Evolutionary conservation across 345 rosid species (phyloP), one percentile per base, ranked within the genome.

Genomic region (Murraya paniculata): DNA sequence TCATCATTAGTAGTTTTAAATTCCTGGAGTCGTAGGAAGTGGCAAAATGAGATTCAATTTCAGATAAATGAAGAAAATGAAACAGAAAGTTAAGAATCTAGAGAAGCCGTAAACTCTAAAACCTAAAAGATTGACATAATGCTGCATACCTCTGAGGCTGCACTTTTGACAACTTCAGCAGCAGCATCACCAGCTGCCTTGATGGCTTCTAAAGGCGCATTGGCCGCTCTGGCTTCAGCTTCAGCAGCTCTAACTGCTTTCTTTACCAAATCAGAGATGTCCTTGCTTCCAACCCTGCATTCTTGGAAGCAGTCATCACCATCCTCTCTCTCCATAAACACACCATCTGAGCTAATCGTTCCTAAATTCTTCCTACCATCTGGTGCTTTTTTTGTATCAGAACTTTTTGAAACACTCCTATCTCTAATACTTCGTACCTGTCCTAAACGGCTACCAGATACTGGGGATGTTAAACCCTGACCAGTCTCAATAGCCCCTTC

Each of bases 131-230:
- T 39, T 9, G 9, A 39, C 50, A 78, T 19, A 75, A 72, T 21
- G 61, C 33, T 53, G 35, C 77, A 71, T 77, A 84, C 99, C 97
- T 96, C 99, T 74, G 90, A 72, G 48, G 99, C 98, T 31, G 97
- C 95, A 80, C 89, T 91, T 83, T 90, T 96, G 75, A 96, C 99
- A 81, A 91, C 94, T 86, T 96, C 98, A 78, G 99, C 98, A 67
- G 99, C 98, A 66, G 93, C 91, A 65, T 94, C 97, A 11, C 97
- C 91, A 25, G 93, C 99, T 77, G 99, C 99, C 86, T 85, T 94
- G 80, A 91, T 83, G 64, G 99, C 99, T 81, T 91, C 99, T 35
- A 71, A 77, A 66, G 97, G 94, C 66, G 94, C 98, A 84, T 89
- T 87, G 77, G 92, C 98, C 72, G 91, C 89, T 86, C 90, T 87